Percentiles rank a stretch among this genome's conserved stretches.
These are phyloP conservation scores for Corymbia citriodora DNA, from an alignment of 441 rosid species.

Conservation along the genomic window DNA sequence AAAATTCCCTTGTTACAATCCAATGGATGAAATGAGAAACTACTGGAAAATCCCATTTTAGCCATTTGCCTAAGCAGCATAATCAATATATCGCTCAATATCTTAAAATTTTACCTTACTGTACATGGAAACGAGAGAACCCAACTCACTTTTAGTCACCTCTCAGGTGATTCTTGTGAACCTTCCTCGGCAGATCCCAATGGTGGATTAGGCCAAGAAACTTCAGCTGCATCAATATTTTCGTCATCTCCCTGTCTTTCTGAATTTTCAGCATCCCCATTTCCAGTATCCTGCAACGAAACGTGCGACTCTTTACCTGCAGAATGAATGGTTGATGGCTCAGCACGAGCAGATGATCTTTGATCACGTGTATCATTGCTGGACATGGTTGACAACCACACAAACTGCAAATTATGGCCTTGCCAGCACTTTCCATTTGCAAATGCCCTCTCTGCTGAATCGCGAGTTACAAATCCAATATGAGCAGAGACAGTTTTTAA, in stretches of 20 bases:
- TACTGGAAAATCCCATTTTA: not conserved
- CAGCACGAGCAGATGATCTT: slow-evolving; percentile 24
- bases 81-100: not conserved
- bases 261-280: slow-evolving; percentile 29
- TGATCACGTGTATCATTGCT: slow-evolving; percentile 22
- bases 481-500: slow-evolving; percentile 40
- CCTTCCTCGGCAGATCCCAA: slow-evolving; percentile 20
- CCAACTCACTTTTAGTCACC: slow-evolving; percentile 19
- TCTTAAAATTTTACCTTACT: slow-evolving; percentile 46
- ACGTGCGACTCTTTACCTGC: slow-evolving; percentile 12
- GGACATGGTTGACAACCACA: slow-evolving; percentile 50
- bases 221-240: slow-evolving; percentile 16
- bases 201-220: slow-evolving; percentile 8
- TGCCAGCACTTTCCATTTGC: slow-evolving; percentile 78
- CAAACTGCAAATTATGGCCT: slow-evolving; percentile 63
- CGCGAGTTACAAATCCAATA: slow-evolving; percentile 53
- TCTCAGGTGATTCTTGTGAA: slow-evolving; percentile 3
- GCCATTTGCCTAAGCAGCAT: not conserved
- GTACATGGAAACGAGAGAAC: slow-evolving; percentile 37
- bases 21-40: not conserved
- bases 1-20: not conserved
- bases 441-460: slow-evolving; percentile 81
- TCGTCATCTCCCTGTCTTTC: slow-evolving; percentile 20
- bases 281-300: slow-evolving; percentile 34
- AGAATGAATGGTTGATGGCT: slow-evolving; percentile 10